Evolutionary conservation across 139 green algal species (phyloP), one percentile per base, ranked within the genome.

Genomic region (Asterochloris sp.): DNA sequence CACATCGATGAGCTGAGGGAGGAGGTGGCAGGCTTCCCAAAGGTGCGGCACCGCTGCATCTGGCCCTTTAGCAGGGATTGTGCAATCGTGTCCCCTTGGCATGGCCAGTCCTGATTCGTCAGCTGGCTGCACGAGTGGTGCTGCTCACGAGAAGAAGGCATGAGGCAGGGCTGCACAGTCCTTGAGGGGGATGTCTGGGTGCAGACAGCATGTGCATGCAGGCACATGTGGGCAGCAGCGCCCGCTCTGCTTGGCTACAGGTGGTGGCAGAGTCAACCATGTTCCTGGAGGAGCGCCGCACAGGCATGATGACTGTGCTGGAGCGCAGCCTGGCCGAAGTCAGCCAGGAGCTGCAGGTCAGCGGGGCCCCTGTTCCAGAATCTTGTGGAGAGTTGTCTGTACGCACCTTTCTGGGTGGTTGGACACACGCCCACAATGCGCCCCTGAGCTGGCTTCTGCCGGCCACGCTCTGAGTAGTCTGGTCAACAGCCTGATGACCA

Each of bases 1-100:
- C 73, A 82, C 19, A 62, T 82, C 62, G 78, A 82, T 74, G 78
- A 82, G 27, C 68, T 82, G 78, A 82, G 73, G 78, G 78, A 82
- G 63, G 78, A 82, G 14, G 29, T 66, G 13, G 63, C 63, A 47
- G 78, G 19, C 11, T 82, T 82, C 63, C 27, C 27, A 13, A 81
- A 81, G 76, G 76, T 81, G 61, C 74, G 19, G 9, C 61, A 47
- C 61, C 21, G 61, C 19, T 29, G 38, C 28, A 23, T 11, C 17
- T 26, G 12, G 17, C 54, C 17, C 11, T 76, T 76, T 26, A 11
- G 11, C 29, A 19, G 17, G 13, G 16, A 12, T 11, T n/a, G n/a
- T 6, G 19, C 26, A 11, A 76, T 60, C 0, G 17, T 76, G n/a
- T 11, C 12, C 47, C 26, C 71, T 61, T 27, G 26, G 23, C 8